phyloP scores from a whole-genome alignment of 352 stramenopile species.

The Globisporangium acanthophoron region DNA sequence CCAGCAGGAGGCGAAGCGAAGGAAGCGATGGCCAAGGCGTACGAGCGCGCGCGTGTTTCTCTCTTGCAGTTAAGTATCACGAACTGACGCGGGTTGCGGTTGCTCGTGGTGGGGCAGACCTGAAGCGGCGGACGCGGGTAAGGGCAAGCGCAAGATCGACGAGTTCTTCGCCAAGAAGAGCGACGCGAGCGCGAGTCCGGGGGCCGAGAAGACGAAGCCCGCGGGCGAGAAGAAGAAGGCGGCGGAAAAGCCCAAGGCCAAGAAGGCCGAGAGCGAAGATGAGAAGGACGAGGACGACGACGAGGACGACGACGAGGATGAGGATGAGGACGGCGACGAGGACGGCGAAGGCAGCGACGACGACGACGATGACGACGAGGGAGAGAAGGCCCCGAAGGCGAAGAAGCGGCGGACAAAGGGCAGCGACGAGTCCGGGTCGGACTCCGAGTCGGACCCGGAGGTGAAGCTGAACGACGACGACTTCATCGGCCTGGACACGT shows the following conservation, averaged over 20 bases:
- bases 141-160: conserved; percentile 40
- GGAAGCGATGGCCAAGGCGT: conserved; percentile 28
- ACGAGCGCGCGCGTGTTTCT: conserved; percentile 9
- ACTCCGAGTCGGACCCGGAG: conserved; percentile 60
- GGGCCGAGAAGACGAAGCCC: conserved; percentile 20
- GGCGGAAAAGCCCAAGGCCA: conserved; percentile 12
- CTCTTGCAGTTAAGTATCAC: background rate
- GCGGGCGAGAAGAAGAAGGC: conserved; percentile 38
- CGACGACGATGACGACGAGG: conserved; percentile 31
- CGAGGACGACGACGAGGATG: conserved; percentile 40
- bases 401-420: conserved; percentile 70
- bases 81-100: background rate
- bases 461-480: conserved; percentile 87
- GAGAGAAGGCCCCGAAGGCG: conserved; percentile 42
- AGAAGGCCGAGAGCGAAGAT: conserved; percentile 36
- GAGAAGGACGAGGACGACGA: conserved; percentile 44
- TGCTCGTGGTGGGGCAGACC: conserved; percentile 12
- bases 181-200: background rate
- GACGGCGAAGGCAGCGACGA: conserved; percentile 25
- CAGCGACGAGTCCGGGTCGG: conserved; percentile 57
- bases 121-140: conserved; percentile 29
- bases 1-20: background rate
- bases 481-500: conserved; percentile 76
- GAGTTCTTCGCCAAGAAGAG: conserved; percentile 18
- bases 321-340: conserved; percentile 32